Conservation (phyloP, 495 filamentous ascomycete genomes). For the Trichoderma parareesei region DNA sequence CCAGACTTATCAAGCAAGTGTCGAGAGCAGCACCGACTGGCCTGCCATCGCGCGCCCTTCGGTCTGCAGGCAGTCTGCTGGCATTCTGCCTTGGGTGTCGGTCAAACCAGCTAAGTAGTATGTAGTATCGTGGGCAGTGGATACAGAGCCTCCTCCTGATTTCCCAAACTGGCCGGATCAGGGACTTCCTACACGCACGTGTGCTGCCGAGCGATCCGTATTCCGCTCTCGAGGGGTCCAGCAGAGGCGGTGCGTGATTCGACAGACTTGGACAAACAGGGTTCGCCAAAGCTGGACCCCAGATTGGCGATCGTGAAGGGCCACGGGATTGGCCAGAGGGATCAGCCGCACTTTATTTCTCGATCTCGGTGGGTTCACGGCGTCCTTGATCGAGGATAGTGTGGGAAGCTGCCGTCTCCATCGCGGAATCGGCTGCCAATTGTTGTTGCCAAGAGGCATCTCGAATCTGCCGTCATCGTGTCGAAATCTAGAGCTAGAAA, state of each 20-base stretch:
- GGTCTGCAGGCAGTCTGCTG: background rate
- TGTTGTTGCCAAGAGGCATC: too few species aligned
- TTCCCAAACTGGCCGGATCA: background rate
- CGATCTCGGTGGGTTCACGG: background rate
- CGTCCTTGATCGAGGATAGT: background rate
- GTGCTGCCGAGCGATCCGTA: conserved; percentile 1
- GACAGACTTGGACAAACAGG: background rate
- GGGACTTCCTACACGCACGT: background rate
- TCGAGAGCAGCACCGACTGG: background rate
- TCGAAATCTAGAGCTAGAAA: too few species aligned
- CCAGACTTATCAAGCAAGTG: background rate
- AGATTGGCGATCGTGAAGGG: background rate
- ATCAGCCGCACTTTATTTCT: background rate
- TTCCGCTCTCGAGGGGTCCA: background rate
- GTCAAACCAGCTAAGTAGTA: background rate
- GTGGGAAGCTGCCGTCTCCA: too few species aligned
- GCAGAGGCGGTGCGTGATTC: background rate
- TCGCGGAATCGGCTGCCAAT: too few species aligned
- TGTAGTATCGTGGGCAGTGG: background rate
- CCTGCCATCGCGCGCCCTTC: background rate
- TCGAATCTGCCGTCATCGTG: too few species aligned
- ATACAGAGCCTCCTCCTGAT: background rate
- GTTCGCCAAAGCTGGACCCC: background rate
- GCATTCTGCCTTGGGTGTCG: background rate
- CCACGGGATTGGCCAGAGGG: too few species aligned